Conservation (phyloP, 345 rosid genomes). For the Balakata baccata region DNA sequence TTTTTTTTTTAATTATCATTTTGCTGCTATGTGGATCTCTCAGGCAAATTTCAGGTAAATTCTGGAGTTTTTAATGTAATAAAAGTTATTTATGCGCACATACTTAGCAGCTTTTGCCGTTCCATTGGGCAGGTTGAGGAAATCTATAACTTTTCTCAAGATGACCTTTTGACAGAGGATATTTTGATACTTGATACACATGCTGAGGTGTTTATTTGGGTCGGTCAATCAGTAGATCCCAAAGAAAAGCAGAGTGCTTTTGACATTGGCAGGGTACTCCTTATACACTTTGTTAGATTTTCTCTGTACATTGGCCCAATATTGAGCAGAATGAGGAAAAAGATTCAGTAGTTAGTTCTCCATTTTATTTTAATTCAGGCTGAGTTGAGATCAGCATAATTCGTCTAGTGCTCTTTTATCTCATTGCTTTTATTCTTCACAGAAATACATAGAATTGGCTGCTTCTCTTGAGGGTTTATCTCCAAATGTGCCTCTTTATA, state of each 20-base stretch:
- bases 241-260: slow-evolving; percentile 87
- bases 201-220: slow-evolving; percentile 97
- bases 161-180: slow-evolving; percentile 93
- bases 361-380: background rate
- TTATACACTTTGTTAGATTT: slow-evolving; percentile 13
- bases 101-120: slow-evolving; percentile 18
- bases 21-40: slow-evolving; percentile 23
- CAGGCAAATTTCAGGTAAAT: slow-evolving; percentile 97
- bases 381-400: slow-evolving; percentile 3
- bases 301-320: background rate
- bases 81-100: slow-evolving; percentile 14
- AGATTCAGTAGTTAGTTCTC: too few relatives aligned
- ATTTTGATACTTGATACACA: slow-evolving; percentile 85
- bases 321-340: too few relatives aligned
- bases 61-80: slow-evolving; percentile 15
- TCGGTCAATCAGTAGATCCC: slow-evolving; percentile 78
- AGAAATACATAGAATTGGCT: slow-evolving; percentile 83
- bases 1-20: slow-evolving; percentile 34
- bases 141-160: slow-evolving; percentile 87
- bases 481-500: slow-evolving; percentile 80
- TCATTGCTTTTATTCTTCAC: slow-evolving; percentile 31
- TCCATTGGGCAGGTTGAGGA: slow-evolving; percentile 71
- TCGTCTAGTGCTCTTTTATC: slow-evolving; percentile 16
- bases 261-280: slow-evolving; percentile 86
- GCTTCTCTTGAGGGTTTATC: slow-evolving; percentile 76